phyloP scores from a whole-genome alignment of 306 rosid species.

The Purshia tridentata region DNA sequence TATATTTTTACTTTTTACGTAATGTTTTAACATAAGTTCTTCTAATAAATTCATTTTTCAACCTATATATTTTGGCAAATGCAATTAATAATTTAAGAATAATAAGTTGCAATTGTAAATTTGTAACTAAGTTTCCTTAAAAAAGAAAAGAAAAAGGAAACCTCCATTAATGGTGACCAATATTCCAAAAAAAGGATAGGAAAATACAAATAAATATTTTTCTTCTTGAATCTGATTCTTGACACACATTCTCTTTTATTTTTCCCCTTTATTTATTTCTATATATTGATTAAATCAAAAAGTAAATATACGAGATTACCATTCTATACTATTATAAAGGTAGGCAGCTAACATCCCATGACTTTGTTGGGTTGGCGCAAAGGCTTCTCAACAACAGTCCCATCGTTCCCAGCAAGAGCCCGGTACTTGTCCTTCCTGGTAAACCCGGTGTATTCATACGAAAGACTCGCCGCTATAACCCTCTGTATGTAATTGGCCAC shows the following conservation, averaged over 20 bases:
- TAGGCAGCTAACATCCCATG: conserved; percentile 53
- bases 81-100: too few species aligned
- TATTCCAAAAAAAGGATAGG: background rate
- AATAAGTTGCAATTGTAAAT: too few species aligned
- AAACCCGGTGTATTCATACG: conserved; percentile 70
- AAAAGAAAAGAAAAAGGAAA: background rate
- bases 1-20: too few species aligned
- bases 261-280: background rate
- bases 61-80: too few species aligned
- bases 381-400: conserved; percentile 48
- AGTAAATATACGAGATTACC: background rate
- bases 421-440: conserved; percentile 76
- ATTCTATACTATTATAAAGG: background rate
- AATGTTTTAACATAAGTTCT: too few species aligned
- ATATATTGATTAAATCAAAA: background rate
- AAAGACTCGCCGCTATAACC: conserved; percentile 62
- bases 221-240: background rate
- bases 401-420: conserved; percentile 86
- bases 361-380: conserved; percentile 36
- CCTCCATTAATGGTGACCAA: background rate
- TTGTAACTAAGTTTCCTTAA: too few species aligned
- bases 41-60: too few species aligned
- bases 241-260: background rate
- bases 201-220: background rate
- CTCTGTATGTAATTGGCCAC: conserved; percentile 88